Evolutionary conservation across 225 moss, liverwort and hornwort genomes (phyloP), one percentile per base, ranked within the genome.

Genomic region (Marchantia paleacea): DNA sequence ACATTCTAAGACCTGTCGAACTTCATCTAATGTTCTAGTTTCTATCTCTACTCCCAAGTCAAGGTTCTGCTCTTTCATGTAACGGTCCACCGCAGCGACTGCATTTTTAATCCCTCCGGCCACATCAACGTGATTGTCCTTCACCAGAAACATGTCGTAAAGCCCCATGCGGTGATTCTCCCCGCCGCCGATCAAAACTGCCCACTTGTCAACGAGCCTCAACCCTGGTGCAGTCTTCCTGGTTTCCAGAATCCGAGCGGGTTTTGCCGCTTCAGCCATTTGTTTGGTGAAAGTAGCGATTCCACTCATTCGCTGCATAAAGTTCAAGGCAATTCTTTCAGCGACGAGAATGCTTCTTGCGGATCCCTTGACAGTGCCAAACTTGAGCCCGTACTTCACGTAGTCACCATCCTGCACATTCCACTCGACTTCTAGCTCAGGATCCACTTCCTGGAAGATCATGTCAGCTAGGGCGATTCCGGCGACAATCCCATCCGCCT

Each of bases 291-390:
- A 73, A 68, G 97, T 94, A 55, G 99, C 99, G 81, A 99, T 86
- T 58, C 99, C 99, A 80, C 99, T 95, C 95, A 99, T 95, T 55
- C 99, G 91, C 86, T 99, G 99, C 95, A 95, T 94, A 79, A 99
- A 99, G 86, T 95, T 95, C 69, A 95, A 84, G 73, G 89, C 99
- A 82, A 99, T 90, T 85, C 99, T 88, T 85, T 95, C 95, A 72
- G 99, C 95, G 50, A 79, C 85, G 71, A 95, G 83, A 82, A 99
- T 89, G 89, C 95, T 99, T 84, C 90, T 89, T 60, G 99, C 99
- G 80, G 85, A 81, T 61, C 99, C 97, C 72, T 76, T 71, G 8
- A 94, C 92, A 31, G 82, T 89, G 78, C 99, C 99, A 81, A 99
- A 99, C 75, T 81, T 89, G 26, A 89, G 83, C 77, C 99, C 95